Base-by-base conservation (phyloP, 768 basidiomycete species). In the Tephrocybe sp. region DNA sequence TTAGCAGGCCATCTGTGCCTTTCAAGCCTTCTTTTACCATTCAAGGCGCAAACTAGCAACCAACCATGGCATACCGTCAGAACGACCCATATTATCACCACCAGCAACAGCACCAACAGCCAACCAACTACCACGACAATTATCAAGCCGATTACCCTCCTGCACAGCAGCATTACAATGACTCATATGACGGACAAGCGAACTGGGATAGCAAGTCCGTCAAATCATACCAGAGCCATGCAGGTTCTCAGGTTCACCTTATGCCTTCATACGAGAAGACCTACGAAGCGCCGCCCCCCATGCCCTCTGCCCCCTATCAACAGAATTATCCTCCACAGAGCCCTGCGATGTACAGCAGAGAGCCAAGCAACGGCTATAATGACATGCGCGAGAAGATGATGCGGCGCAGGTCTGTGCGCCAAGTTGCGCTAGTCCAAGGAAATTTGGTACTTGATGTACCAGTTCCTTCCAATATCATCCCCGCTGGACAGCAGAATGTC, bases 361-460 rank as follows among this genome's bases (percentile, higher is more conserved):
- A 69, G 32, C 69, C 65, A 54, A 76, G 76, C 64, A 70, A 63
- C 40, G 87, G 86, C 13, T 92, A 83, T 68, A 81, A 83, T 20
- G 72, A 74, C 38, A 86, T 85, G 39, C 74, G 82, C 58, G 89
- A 92, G 54, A 87, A 89, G 66, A 80, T 92, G 68, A 83, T 92
- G 83, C 89, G 85, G 63, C 82, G 85, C 38, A 77, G 89, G 46
- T 88, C 87, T 34, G 74, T 89, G 38, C 82, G 85, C 52, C 85
- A 91, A 57, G 86, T 94, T 53, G 83, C 85, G 59, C 82, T 94
- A 33, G 76, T 83, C 64, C 75, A 90, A 49, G 92, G 92, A 34
- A 94, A 94, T 66, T 70, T 94, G 40, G 87, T 94, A 16, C 78
- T 93, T 51, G 92, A 94, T 62, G 81, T 91, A 42, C 82, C 77